Evolutionary conservation across 2,329 filamentous ascomycete genomes (phyloP), one percentile per base, ranked within the genome.

Genomic region (Colletotrichum sp.): DNA sequence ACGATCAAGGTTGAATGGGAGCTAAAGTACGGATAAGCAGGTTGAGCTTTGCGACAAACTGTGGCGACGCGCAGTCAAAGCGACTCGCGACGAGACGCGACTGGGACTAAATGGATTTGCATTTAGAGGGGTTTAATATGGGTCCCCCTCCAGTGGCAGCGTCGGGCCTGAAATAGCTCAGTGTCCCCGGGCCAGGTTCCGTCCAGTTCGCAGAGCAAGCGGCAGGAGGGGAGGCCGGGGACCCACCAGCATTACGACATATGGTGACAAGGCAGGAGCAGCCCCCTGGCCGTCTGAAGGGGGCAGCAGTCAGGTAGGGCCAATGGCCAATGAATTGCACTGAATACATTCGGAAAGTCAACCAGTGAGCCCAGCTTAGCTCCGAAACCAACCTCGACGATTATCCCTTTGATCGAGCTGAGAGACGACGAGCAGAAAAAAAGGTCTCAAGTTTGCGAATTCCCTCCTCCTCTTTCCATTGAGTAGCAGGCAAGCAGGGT

Each of bases 211-310:
- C 52, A 72, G 58, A 61, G 55, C 52, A 72, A 22, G 32, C 58
- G n/a, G 58, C 58, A 61, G 58, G 30, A 61, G 25, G 55, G 60
- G 48, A 52, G 43, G 43, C n/a, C 43, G 43, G 25, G 70, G 73
- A 64, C 58, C 74, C 74, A 76, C 74, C 36, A 8, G 48, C 34
- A 76, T 73, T 74, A 69, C 70, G 70, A 76, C 74, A 76, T 74
- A 43, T 61, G 70, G 70, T 75, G 56, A 75, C 70, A 73, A 69
- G 69, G 69, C 61, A 27, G 52, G 32, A 43, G 69, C 55, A 48
- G 55, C 32, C 22, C 32, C 28, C n/a, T 52, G 62, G 18, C 25
- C 62, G 30, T 34, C 48, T 39, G 25, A 43, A 62, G 58, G 56
- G 32, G 64, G 58, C 28, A 56, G 18, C 18, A 61, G 10, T 34